Percentiles rank a stretch among this genome's conserved stretches.
phyloP scores from a whole-genome alignment of 352 stramenopile species.

The Phytopythium delawarense region DNA sequence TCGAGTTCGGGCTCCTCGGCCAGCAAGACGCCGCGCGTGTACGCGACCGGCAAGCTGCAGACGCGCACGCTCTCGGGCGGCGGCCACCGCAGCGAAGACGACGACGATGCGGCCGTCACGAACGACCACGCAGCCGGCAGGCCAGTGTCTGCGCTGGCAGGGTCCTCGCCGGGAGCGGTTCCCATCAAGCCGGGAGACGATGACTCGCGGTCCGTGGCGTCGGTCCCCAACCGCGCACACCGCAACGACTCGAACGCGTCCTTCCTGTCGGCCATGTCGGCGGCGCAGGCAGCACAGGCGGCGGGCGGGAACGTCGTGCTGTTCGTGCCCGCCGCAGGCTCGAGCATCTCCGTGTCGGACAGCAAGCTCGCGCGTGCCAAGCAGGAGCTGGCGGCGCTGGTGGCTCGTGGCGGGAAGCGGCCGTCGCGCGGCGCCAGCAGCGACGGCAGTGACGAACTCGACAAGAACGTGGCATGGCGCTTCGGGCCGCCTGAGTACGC shows the following conservation, averaged over 20 bases:
- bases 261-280: conserved; percentile 21
- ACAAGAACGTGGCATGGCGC: conserved; percentile 43
- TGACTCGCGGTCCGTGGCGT: conserved; percentile 1
- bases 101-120: conserved; percentile 24
- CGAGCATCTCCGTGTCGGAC: conserved; percentile 60
- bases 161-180: not conserved
- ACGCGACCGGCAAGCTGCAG: conserved; percentile 19
- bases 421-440: conserved; percentile 37
- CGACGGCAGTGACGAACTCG: conserved; percentile 15
- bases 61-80: conserved; percentile 7
- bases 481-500: conserved; percentile 68
- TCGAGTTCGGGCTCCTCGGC: conserved; percentile 15
- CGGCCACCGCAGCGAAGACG: conserved; percentile 9
- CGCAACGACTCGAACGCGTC: conserved; percentile 25
- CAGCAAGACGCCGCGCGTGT: conserved; percentile 22
- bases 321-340: conserved; percentile 65
- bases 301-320: conserved; percentile 61
- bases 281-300: conserved; percentile 22
- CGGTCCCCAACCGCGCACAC: conserved; percentile 8
- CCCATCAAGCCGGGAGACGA: not conserved
- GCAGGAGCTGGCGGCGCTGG: conserved; percentile 50
- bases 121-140: conserved; percentile 25
- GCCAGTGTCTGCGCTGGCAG: not conserved
- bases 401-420: conserved; percentile 38
- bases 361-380: conserved; percentile 53